These are phyloP conservation scores for Gaillardinia entomophila DNA, from an alignment of 805 yeast genomes.

Conservation along the genomic window DNA sequence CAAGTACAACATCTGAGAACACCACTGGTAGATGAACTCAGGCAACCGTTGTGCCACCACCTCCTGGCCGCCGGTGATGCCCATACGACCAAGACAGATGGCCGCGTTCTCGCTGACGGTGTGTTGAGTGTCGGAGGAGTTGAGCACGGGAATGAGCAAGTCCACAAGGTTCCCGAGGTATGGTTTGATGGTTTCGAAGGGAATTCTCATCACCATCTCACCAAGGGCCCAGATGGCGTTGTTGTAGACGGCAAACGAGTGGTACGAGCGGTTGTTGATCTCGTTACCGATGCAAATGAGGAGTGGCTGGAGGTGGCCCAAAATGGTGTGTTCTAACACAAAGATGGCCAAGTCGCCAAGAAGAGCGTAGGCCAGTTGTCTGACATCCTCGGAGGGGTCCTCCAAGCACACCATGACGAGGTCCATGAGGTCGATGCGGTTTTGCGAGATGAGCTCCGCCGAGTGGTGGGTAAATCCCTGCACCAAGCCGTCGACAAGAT, in stretches of 20 bases:
- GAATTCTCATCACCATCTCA: constrained; percentile 64
- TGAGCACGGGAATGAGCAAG: constrained; percentile 55
- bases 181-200: constrained; percentile 41
- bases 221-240: constrained; percentile 95
- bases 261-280: constrained; percentile 46
- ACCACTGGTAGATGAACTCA: constrained; percentile 63
- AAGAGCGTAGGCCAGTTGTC: constrained; percentile 87
- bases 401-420: constrained; percentile 64
- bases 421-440: constrained; percentile 43
- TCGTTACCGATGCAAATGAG: constrained; percentile 67
- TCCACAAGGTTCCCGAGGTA: constrained; percentile 50
- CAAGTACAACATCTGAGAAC: constrained; percentile 56
- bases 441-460: constrained; percentile 45
- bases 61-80: constrained; percentile 53
- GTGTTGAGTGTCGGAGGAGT: constrained; percentile 46
- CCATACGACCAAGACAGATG: constrained; percentile 83
- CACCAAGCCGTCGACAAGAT: constrained; percentile 84
- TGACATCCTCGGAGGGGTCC: constrained; percentile 78
- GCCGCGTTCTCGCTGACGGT: constrained; percentile 83
- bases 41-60: constrained; percentile 51
- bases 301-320: constrained; percentile 45
- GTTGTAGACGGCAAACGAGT: constrained; percentile 62
- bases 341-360: constrained; percentile 82
- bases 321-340: constrained; percentile 40
- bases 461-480: constrained; percentile 76